Base-by-base conservation (phyloP, 305 asterid genomes). In the Rubia balearica region DNA sequence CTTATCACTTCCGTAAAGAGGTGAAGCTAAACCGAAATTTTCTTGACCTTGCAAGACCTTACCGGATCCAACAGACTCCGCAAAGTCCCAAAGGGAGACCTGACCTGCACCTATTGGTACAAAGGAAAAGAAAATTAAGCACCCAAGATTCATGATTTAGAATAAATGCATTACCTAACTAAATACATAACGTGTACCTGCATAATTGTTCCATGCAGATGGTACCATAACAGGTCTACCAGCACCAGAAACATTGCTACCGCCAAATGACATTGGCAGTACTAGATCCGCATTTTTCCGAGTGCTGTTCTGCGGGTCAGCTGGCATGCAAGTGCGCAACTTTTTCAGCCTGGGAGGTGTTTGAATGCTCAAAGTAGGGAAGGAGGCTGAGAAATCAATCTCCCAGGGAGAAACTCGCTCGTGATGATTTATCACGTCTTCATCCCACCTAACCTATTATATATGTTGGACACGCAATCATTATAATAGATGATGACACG, bases 31-130 rank as follows among this genome's bases (percentile, higher is more conserved):
- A 83, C 89, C 88, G 61, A 87, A 71, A 80, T 89, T 91, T 95
- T 95, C 99, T 95, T 95, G 99, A 95, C 99, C 99, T 95, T 95
- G 99, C 99, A 95, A 95, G 99, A 95, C 99, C 99, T 95, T 91
- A 72, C 96, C 86, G 94, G 98, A 84, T 87, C 95, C 83, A 61
- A 85, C 53, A 43, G 96, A 88, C 81, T 87, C 99, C 94, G 88
- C 95, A 82, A 90, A 95, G 91, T 90, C 98, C 79, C 87, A 90
- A 78, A 85, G 85, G 70, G 95, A 82, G 66, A 75, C 81, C 77
- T 88, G 83, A 56, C 90, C 98, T 88, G 88, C 79, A 42, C 27
- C 56, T 61, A 40, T 75, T n/a, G 11, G 63, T 4, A 71, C 60
- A 27, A 16, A 7, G 41, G 21, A 57, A 43, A 27, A 19, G 60